Percentiles rank a stretch among this genome's conserved stretches.
phyloP scores from a whole-genome alignment of 352 stramenopile species.

The Pythium coloratum region DNA sequence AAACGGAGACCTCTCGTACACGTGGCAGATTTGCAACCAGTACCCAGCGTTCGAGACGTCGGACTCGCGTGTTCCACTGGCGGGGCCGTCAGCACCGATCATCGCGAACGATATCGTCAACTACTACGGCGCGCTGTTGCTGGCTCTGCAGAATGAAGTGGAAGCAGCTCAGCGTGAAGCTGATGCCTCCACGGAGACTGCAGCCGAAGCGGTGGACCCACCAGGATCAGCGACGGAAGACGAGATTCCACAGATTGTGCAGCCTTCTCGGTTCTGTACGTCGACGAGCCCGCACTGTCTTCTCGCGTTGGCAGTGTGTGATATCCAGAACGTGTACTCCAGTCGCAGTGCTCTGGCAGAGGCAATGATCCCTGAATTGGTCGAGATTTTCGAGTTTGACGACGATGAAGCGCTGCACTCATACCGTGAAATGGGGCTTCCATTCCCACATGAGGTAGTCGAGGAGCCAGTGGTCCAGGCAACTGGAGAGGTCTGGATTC shows the following conservation, averaged over 20 bases:
- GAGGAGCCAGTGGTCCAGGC: constrained; percentile 2
- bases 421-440: constrained; percentile 12
- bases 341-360: constrained; percentile 75
- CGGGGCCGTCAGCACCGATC: constrained; percentile 54
- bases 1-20: constrained; percentile 59
- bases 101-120: constrained; percentile 80
- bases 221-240: background rate
- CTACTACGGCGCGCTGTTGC: constrained; percentile 69
- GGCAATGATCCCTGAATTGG: constrained; percentile 58
- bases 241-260: constrained; percentile 8
- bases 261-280: constrained; percentile 46
- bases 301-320: constrained; percentile 70
- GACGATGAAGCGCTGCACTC: constrained; percentile 48
- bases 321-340: constrained; percentile 78
- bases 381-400: constrained; percentile 78
- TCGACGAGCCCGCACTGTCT: constrained; percentile 56
- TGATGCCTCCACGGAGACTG: background rate
- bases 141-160: constrained; percentile 40
- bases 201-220: background rate
- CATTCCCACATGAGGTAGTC: background rate
- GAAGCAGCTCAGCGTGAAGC: constrained; percentile 28
- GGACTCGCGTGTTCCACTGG: constrained; percentile 34
- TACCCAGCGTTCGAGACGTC: constrained; percentile 43
- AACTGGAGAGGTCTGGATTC: constrained; percentile 17
- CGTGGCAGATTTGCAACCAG: constrained; percentile 78